Base-by-base conservation (phyloP, 2,329 filamentous ascomycete genomes). In the Chaetomium sp. region DNA sequence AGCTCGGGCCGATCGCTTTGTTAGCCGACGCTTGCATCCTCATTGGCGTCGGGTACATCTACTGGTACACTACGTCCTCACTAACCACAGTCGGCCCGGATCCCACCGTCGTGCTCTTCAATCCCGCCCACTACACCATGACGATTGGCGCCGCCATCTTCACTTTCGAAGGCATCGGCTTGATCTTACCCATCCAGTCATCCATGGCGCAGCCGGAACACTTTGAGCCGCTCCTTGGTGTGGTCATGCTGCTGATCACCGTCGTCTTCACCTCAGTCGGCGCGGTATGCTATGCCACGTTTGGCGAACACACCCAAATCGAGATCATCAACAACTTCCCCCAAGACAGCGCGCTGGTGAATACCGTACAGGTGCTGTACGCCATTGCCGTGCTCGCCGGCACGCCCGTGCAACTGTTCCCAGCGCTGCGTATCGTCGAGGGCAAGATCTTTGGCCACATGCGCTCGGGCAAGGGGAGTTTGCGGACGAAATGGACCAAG, bases 321-420 rank as follows among this genome's bases (percentile, higher is more conserved):
- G 85, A 89, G 65, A 81, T 90, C 70, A 88, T 90, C 67, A 83
- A 84, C 71, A 89, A 89, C 69, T 89, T 84, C 64, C 87, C 87
- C 0, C 86, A 89, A 64, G 75, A 77, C 62, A 86, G 79, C 69
- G 79, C 79, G 54, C 75, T 89, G n/a, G 87, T 90, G 73, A 89
- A 90, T 61, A 81, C 82, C 0, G 85, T 90, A 6, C 87, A 90
- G 64, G 85, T 88, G 66, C 74, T 89, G 51, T 90, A 90, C 72
- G 84, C 85, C 4, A 69, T 89, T 32, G 87, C 87, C 1, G 85
- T 90, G 6, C 74, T 90, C n/a, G 84, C 84, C 5, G 86, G 86
- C 37, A 84, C 84, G 46, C 87, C 87, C 0, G 86, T 90, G 1
- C 87, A 90, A 69, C 77, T 89, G 46, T 90, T 89, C 72, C 87